Evolutionary conservation across 2,329 filamentous ascomycete species (phyloP).

Genomic region (Epichloe brachyelytri): DNA sequence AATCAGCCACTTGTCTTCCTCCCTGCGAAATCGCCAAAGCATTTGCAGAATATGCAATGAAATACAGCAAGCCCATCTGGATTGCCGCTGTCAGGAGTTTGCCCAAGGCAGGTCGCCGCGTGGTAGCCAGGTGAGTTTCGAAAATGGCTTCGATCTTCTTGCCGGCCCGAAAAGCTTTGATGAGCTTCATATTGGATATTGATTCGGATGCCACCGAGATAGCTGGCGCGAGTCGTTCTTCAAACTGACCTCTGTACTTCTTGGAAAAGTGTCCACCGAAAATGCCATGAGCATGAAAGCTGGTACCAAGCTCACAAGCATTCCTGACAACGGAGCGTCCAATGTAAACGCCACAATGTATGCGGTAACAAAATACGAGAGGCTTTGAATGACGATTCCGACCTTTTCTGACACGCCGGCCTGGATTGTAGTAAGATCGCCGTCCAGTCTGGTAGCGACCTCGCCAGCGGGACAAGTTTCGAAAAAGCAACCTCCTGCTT

Average conservation of each 20-base stretch:
- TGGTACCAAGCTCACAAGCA: conserved; percentile 42
- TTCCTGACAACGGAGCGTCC: conserved; percentile 41
- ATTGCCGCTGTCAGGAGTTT: conserved; percentile 42
- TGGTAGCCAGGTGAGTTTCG: conserved; percentile 29
- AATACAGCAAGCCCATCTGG: conserved; percentile 51
- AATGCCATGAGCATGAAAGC: conserved; percentile 42
- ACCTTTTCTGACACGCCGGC: conserved; percentile 52
- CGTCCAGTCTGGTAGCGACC: conserved; percentile 42
- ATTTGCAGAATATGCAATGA: conserved; percentile 51
- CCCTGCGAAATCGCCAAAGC: conserved; percentile 56
- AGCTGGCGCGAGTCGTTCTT: conserved; percentile 33
- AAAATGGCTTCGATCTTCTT: conserved; percentile 29
- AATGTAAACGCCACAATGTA: conserved; percentile 26
- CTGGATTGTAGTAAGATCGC: conserved; percentile 46
- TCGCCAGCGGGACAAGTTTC: conserved; percentile 42
- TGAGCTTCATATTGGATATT: conserved; percentile 31
- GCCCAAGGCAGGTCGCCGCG: conserved; percentile 36
- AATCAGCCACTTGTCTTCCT: conserved; percentile 26
- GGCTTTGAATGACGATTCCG: conserved; percentile 31
- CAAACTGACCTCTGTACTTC: conserved; percentile 31
- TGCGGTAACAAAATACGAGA: conserved; percentile 50
- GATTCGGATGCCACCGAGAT: conserved; percentile 43
- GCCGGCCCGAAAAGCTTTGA: conserved; percentile 36
- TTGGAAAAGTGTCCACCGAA: conserved; percentile 36
- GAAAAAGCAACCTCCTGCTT: conserved; percentile 45